Evolutionary conservation across 192 early-diverging fungal species (phyloP).

Genomic region (Umbelopsis isabellina): DNA sequence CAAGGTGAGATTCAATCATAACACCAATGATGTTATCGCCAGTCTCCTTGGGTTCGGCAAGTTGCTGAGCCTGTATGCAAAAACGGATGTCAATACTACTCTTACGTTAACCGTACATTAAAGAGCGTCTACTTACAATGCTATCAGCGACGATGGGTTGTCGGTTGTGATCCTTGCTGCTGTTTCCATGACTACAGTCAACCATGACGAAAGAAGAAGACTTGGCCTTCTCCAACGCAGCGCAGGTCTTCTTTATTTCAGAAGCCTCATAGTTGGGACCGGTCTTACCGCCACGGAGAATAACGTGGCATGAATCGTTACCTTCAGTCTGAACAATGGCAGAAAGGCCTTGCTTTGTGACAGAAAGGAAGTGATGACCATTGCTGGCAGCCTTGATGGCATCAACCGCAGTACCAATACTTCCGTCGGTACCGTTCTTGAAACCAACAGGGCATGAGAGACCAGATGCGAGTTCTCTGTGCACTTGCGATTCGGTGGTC

Average conservation of each 20-base stretch:
- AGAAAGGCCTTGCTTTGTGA: constrained; percentile 83
- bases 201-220: constrained; percentile 78
- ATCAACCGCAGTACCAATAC: constrained; percentile 85
- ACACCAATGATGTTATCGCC: constrained; percentile 87
- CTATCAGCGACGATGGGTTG: constrained; percentile 82
- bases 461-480: constrained; percentile 82
- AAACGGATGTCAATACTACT: not conserved
- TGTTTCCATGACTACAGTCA: constrained; percentile 97
- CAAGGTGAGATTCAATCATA: constrained; percentile 94
- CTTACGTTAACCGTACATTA: not conserved
- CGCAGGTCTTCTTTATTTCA: constrained; percentile 60
- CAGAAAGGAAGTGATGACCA: constrained; percentile 79
- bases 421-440: constrained; percentile 85
- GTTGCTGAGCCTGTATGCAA: constrained; percentile 49
- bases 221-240: constrained; percentile 63
- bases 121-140: constrained; percentile 41
- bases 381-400: constrained; percentile 86
- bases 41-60: constrained; percentile 59
- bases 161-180: constrained; percentile 79
- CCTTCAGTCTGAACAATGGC: constrained; percentile 87
- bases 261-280: constrained; percentile 91
- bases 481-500: constrained; percentile 84
- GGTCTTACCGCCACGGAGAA: constrained; percentile 84
- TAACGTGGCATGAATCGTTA: constrained; percentile 92
- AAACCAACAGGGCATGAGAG: constrained; percentile 80